Conservation (phyloP, 495 filamentous ascomycete species). For the Annulohypoxylon stygium region DNA sequence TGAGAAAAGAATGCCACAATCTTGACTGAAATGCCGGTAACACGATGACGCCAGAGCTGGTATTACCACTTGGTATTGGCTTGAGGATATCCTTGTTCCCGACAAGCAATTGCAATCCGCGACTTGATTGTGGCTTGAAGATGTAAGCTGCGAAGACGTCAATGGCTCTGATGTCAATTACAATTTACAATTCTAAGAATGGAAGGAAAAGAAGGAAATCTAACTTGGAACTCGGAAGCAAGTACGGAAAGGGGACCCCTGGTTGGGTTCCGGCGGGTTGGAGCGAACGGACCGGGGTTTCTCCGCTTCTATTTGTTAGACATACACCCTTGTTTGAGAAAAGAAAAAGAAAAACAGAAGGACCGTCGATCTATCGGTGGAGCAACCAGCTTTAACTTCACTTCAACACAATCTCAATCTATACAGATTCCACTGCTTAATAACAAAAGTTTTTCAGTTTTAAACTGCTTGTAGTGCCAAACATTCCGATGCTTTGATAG, state of each 20-base stretch:
- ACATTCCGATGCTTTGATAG: too few species aligned
- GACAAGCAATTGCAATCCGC: not conserved
- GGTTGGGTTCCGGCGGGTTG: not conserved
- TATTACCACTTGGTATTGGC: constrained; percentile 9
- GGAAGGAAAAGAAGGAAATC: not conserved
- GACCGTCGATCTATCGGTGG: too few species aligned
- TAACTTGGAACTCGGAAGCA: not conserved
- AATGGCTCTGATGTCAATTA: not conserved
- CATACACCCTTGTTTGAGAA: not conserved
- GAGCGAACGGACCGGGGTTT: constrained; percentile 33
- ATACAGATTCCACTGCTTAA: too few species aligned
- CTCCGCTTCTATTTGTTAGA: constrained; percentile 30
- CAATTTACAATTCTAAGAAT: not conserved
- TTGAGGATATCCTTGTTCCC: not conserved
- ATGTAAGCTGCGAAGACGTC: not conserved
- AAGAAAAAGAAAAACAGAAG: not conserved
- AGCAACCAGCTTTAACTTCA: too few species aligned
- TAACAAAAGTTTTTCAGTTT: too few species aligned
- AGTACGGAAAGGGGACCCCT: not conserved
- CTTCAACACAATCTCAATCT: too few species aligned
- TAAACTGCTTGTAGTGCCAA: too few species aligned
- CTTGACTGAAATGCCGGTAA: not conserved
- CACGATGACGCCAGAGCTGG: not conserved
- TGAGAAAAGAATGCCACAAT: constrained; percentile 39
- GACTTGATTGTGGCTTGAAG: not conserved